A percentile compares a stretch with the other conserved stretches of the same genome.
Evolutionary conservation across 2,329 filamentous ascomycete genomes (phyloP).

Genomic region (Coleophoma crateriformis): DNA sequence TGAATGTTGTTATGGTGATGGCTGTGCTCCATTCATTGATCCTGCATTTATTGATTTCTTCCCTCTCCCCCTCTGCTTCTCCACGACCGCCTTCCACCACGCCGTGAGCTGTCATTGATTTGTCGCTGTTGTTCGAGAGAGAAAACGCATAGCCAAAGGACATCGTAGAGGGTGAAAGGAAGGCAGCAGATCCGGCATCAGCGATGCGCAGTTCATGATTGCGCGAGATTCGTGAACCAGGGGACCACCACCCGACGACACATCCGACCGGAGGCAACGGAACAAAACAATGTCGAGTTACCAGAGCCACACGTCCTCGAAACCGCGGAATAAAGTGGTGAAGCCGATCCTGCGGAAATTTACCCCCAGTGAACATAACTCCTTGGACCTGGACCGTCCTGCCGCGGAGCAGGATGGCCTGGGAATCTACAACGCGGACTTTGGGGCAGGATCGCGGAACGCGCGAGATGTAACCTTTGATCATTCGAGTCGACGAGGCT

Average conservation of each 20-base stretch:
- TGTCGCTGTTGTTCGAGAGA: background rate
- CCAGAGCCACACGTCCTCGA: conserved; percentile 13
- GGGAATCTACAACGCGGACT: conserved; percentile 25
- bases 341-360: conserved; percentile 59
- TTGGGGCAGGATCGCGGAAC: conserved; percentile 18
- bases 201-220: conserved; percentile 15
- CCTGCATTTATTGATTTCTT: too few species aligned
- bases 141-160: too few species aligned
- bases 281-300: conserved; percentile 17
- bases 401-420: conserved; percentile 49
- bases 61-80: background rate
- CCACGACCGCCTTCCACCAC: background rate
- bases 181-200: background rate
- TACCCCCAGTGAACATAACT: conserved; percentile 50
- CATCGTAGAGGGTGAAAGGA: too few species aligned
- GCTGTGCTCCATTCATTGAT: too few species aligned
- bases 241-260: background rate
- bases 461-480: conserved; percentile 20
- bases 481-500: conserved; percentile 17
- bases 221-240: conserved; percentile 8
- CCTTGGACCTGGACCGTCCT: conserved; percentile 54
- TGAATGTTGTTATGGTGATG: too few species aligned
- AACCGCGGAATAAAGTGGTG: conserved; percentile 20
- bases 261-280: background rate
- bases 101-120: background rate